These are phyloP conservation scores for Neonectria punicea DNA, from an alignment of 2,329 filamentous ascomycete species.

Conservation along the genomic window DNA sequence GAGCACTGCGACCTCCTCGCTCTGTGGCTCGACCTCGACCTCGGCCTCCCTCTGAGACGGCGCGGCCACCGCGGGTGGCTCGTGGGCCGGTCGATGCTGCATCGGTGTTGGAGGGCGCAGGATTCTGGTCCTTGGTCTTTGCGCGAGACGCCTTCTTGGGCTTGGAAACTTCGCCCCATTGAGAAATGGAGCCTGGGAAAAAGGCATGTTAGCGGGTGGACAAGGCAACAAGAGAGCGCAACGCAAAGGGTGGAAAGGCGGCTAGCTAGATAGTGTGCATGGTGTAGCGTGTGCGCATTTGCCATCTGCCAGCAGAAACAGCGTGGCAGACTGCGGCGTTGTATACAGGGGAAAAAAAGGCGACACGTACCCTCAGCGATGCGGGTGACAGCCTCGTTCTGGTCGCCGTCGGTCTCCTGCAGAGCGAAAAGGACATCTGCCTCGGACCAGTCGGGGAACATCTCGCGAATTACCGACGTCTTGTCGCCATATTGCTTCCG, in stretches of 20 bases:
- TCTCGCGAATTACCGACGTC: constrained; percentile 85
- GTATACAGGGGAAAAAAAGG: constrained; percentile 24
- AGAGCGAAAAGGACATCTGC: constrained; percentile 94
- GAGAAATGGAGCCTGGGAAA: constrained; percentile 75
- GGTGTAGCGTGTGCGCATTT: constrained; percentile 18
- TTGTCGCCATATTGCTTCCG: constrained; percentile 89
- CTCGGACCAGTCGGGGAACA: constrained; percentile 96
- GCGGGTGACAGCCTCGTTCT: constrained; percentile 78
- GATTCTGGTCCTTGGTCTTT: constrained; percentile 74
- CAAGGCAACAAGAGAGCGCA: constrained; percentile 1
- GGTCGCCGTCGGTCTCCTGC: constrained; percentile 85
- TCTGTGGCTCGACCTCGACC: constrained; percentile 72
- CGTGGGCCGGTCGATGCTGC: constrained; percentile 55
- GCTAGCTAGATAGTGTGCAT: constrained; percentile 4
- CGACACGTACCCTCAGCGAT: constrained; percentile 77
- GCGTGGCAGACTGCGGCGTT: constrained; percentile 31
- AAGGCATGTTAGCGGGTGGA: constrained; percentile 42
- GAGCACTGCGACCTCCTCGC: constrained; percentile 69
- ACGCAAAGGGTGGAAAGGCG: constrained; percentile 13
- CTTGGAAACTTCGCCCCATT: constrained; percentile 87
- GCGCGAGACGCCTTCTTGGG: constrained; percentile 80
- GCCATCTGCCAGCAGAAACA: constrained; percentile 15
- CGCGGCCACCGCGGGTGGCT: constrained; percentile 69
- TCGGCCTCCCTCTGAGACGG: constrained; percentile 69
- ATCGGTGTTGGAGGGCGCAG: constrained; percentile 61